Evolutionary conservation across 148 eudicot genomes (phyloP).

Genomic region (Salicornia ramosissima): DNA sequence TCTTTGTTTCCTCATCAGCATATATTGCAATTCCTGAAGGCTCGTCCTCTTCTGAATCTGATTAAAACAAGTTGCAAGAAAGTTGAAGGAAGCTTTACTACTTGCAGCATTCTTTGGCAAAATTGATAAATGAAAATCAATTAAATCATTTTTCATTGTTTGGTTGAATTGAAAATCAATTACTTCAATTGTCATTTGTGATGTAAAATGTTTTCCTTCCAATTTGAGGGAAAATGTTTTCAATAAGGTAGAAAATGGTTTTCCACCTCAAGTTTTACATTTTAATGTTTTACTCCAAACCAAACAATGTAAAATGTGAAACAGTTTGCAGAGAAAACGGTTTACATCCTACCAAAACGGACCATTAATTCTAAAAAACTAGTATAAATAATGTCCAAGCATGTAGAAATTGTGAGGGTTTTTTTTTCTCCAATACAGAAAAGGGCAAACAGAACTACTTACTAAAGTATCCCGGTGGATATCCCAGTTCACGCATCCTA

Average conservation of each 20-base stretch:
- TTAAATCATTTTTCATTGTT: too few relatives aligned
- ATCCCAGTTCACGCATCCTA: slow-evolving; percentile 61
- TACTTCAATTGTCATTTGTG: too few relatives aligned
- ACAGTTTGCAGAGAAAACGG: too few relatives aligned
- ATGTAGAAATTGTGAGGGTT: not conserved
- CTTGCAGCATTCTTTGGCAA: not conserved
- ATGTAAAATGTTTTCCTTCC: too few relatives aligned
- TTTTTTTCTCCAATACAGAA: too few relatives aligned
- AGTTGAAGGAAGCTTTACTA: not conserved
- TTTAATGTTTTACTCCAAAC: too few relatives aligned
- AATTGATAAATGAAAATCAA: not conserved
- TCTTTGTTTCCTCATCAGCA: slow-evolving; percentile 29
- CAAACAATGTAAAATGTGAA: too few relatives aligned
- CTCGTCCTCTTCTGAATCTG: slow-evolving; percentile 34
- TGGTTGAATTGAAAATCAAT: too few relatives aligned
- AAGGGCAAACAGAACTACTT: slow-evolving; percentile 20
- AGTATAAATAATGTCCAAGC: not conserved
- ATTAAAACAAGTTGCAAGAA: not conserved
- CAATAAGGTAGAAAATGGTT: too few relatives aligned
- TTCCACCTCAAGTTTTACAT: too few relatives aligned
- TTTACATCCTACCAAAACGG: too few relatives aligned
- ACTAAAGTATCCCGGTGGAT: slow-evolving; percentile 58
- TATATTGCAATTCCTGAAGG: slow-evolving; percentile 42
- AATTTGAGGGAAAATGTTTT: too few relatives aligned
- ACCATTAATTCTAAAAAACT: not conserved